Evolutionary conservation across 371 early-diverging fungal genomes (phyloP).

Genomic region (Fennellomyces sp.): DNA sequence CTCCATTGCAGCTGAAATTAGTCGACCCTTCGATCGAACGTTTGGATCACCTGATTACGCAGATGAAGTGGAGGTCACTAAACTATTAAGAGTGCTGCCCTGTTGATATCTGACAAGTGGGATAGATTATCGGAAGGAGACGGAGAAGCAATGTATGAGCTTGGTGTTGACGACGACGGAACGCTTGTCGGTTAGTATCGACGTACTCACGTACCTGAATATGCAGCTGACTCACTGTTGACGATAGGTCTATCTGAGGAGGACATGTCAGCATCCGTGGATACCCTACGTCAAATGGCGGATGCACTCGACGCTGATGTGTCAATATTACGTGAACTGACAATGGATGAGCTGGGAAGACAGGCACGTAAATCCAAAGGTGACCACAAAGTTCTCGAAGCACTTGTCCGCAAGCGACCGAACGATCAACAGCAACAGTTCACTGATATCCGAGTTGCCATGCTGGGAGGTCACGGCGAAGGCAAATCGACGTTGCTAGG

Average conservation of each 20-base stretch:
- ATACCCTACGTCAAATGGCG: conserved; percentile 70
- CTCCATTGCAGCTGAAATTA: conserved; percentile 67
- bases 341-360: conserved; percentile 29
- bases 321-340: conserved; percentile 45
- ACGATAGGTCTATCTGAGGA: conserved; percentile 43
- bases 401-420: conserved; percentile 58
- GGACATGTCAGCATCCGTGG: conserved; percentile 66
- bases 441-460: conserved; percentile 80
- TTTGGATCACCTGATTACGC: conserved; percentile 86
- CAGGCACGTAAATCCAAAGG: conserved; percentile 1
- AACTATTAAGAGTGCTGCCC: not conserved
- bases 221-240: no score
- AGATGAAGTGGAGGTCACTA: conserved; percentile 84
- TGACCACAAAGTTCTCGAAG: conserved; percentile 60
- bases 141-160: conserved; percentile 67
- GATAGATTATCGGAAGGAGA: conserved; percentile 80
- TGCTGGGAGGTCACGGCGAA: conserved; percentile 82
- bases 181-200: conserved; percentile 67
- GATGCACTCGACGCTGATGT: conserved; percentile 57
- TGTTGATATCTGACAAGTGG: not conserved
- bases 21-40: conserved; percentile 73
- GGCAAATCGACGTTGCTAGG: conserved; percentile 90
- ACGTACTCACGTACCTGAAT: not conserved
- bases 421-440: conserved; percentile 58
- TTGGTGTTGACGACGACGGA: conserved; percentile 75